These are phyloP conservation scores for Corynespora cassiicola DNA, from an alignment of 2,329 filamentous ascomycete genomes.

Conservation along the genomic window DNA sequence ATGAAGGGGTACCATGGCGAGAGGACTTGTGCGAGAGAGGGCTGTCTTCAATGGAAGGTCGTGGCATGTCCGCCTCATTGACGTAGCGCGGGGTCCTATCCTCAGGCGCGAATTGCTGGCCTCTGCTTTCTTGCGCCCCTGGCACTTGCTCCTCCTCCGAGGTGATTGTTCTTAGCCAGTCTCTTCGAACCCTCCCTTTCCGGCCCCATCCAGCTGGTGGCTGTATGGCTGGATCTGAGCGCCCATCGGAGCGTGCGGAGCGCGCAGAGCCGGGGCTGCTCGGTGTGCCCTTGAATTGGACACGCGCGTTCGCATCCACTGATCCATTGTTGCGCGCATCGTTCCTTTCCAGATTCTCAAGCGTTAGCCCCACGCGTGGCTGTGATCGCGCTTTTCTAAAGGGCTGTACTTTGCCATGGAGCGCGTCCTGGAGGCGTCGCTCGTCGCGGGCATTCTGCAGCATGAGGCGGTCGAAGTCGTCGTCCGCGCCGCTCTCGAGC, in stretches of 20 bases:
- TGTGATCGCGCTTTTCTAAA: slow-evolving; percentile 53
- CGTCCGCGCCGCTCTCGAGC: slow-evolving; percentile 49
- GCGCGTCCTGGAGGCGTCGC: slow-evolving; percentile 45
- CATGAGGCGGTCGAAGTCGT: slow-evolving; percentile 54
- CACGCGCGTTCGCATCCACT: slow-evolving; percentile 18
- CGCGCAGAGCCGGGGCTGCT: slow-evolving; percentile 45
- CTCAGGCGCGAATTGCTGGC: slow-evolving; percentile 13
- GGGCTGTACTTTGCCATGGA: slow-evolving; percentile 38
- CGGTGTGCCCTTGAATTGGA: slow-evolving; percentile 30
- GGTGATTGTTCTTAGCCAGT: slow-evolving; percentile 52
- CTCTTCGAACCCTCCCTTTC: slow-evolving; percentile 47
- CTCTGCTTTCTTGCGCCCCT: slow-evolving; percentile 23
- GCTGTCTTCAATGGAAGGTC: slow-evolving; percentile 51
- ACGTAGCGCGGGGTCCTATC: slow-evolving; percentile 13
- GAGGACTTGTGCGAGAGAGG: slow-evolving; percentile 47
- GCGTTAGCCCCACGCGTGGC: slow-evolving; percentile 47
- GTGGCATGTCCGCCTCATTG: slow-evolving; percentile 42
- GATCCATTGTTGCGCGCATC: slow-evolving; percentile 20
- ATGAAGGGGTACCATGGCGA: slow-evolving; percentile 30
- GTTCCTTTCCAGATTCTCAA: slow-evolving; percentile 52
- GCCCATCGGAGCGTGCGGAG: too few species aligned
- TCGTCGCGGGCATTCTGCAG: slow-evolving; percentile 53
- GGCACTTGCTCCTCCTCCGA: slow-evolving; percentile 28
- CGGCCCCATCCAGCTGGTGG: slow-evolving; percentile 56
- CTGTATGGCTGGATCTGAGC: slow-evolving; percentile 52